Conservation (phyloP, 78 protist species). For the Dictyostelium citrinum region DNA sequence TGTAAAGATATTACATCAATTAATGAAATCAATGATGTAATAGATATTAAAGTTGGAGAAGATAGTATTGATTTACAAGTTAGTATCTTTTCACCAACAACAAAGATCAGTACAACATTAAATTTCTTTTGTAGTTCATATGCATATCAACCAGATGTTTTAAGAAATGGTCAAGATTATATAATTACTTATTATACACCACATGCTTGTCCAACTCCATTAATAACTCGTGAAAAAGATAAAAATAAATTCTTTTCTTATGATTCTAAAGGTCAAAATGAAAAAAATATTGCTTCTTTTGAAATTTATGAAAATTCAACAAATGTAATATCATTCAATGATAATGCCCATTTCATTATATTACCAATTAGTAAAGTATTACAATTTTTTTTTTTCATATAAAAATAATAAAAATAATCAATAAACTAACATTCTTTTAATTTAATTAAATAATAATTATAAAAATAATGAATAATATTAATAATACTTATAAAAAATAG, state of each 20-base stretch:
- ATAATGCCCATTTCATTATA: not conserved
- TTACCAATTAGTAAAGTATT: not conserved
- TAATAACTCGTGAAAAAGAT: not conserved
- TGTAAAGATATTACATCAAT: not conserved
- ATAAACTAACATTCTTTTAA: too few species aligned
- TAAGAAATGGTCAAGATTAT: not conserved
- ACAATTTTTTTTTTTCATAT: too few species aligned
- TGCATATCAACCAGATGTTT: not conserved
- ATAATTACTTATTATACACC: not conserved
- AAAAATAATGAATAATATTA: too few species aligned
- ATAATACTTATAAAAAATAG: not conserved
- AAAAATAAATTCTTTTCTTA: not conserved
- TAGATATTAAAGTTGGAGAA: not conserved
- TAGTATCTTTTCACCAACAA: not conserved
- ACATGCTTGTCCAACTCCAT: not conserved
- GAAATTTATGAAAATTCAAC: not conserved
- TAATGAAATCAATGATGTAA: not conserved
- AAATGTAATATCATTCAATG: not conserved
- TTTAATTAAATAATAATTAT: too few species aligned
- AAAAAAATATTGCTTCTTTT: not conserved
- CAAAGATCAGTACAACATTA: not conserved
- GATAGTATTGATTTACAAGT: not conserved
- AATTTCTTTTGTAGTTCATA: not conserved
- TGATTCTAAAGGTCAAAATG: not conserved
- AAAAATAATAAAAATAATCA: too few species aligned